phyloP scores from a whole-genome alignment of 805 yeast genomes.

The Isabelozyma gotoi region DNA sequence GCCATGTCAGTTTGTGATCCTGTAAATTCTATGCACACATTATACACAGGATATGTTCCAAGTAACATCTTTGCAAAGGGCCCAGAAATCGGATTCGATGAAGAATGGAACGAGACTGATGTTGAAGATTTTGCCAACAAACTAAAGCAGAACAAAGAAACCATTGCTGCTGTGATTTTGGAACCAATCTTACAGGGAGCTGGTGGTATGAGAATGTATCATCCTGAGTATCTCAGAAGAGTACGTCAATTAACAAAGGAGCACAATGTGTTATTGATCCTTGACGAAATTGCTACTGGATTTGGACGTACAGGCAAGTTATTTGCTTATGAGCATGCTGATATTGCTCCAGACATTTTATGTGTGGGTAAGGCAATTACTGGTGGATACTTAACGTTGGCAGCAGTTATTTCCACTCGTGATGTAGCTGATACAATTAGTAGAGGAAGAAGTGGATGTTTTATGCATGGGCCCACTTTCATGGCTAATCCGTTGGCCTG shows the following conservation, averaged over 20 bases:
- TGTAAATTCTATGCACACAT: slow-evolving; percentile 32
- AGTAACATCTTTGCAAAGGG: slow-evolving; percentile 19
- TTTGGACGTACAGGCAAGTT: slow-evolving; percentile 51
- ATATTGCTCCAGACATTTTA: slow-evolving; percentile 47
- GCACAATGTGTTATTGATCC: slow-evolving; percentile 57
- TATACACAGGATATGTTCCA: slow-evolving; percentile 25
- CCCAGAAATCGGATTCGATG: slow-evolving; percentile 13
- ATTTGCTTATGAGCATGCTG: slow-evolving; percentile 48
- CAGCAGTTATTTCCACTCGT: slow-evolving; percentile 38
- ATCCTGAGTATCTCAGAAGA: slow-evolving; percentile 13
- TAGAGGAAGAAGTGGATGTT: slow-evolving; percentile 14
- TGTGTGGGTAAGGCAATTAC: slow-evolving; percentile 51
- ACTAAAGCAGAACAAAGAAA: slow-evolving; percentile 22
- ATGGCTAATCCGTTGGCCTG: slow-evolving; percentile 5
- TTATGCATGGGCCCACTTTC: slow-evolving; percentile 14
- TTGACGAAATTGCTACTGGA: slow-evolving; percentile 75
- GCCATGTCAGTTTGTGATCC: slow-evolving; percentile 37
- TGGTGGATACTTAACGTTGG: slow-evolving; percentile 47
- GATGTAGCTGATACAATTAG: slow-evolving; percentile 28
- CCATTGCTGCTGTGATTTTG: slow-evolving; percentile 33
- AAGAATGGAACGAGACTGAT: slow-evolving; percentile 15
- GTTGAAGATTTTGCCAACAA: slow-evolving; percentile 21
- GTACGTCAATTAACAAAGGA: slow-evolving; percentile 34
- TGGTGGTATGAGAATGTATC: slow-evolving; percentile 33
- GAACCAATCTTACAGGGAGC: slow-evolving; percentile 41